Evolutionary conservation across 257 asterid genomes (phyloP), one percentile per base, ranked within the genome.

Genomic region (Solanum sitiens): DNA sequence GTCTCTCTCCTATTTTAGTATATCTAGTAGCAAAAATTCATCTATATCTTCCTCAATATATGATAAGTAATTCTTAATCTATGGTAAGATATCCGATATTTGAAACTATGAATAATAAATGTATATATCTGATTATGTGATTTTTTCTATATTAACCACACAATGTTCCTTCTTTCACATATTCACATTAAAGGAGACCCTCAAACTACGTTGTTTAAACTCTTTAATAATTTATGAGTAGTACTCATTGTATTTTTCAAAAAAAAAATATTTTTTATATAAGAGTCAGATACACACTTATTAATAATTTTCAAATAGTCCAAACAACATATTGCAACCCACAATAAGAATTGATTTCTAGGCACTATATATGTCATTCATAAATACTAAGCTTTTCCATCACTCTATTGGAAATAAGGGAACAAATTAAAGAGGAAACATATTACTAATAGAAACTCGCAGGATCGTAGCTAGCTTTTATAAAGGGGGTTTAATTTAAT

Each of bases 211-310:
- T 65, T 25, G 1, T 3, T 59, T 20, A 27, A 3, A 59, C 5
- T 20, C 3, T 56, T 18, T 2, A 8, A 59, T 59, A 25, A 65
- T n/a, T 25, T 25, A 67, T 67, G 23, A 53, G 61, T 53, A 67
- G 2, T 25, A 27, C 2, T 25, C 20, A 7, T 21, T 0, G 5
- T 5, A 25, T 67, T 67, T 2, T 21, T 59, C 2, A 7, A 7
- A 21, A 8, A 21, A 20, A 44, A 10, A 3, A 2, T 4, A 61
- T 1, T 21, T 6, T 12, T 67, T 67, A 37, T 67, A 3, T 3
- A 13, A 12, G 37, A 12, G 3, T 11, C 1, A 10, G 4, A 11
- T 5, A 10, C 7, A 11, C 3, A 63, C 0, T 15, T 0, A 11
- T 63, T 63, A 15, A 6, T 11, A 63, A n/a, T 63, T 23, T 23